Conservation (phyloP, 75 land plant species). For the Selaginella moellendorffii region DNA sequence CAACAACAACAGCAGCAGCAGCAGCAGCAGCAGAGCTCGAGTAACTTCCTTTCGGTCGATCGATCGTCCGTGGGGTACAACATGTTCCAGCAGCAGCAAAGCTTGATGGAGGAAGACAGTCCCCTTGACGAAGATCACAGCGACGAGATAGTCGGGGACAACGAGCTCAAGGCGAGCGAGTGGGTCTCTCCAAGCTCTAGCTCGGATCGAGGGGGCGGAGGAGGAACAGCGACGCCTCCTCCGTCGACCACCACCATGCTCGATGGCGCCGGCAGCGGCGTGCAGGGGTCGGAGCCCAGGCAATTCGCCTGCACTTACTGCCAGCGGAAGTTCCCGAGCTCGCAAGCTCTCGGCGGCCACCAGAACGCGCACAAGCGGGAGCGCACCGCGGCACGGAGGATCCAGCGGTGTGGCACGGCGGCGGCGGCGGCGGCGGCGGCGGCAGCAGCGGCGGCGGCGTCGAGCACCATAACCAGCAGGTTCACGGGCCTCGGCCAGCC, state of each 20-base stretch:
- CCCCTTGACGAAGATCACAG: background rate
- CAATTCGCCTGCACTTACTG: conserved; percentile 49
- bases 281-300: background rate
- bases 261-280: too few relatives aligned
- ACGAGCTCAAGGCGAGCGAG: background rate
- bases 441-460: too few relatives aligned
- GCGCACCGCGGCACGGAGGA: conserved; percentile 30
- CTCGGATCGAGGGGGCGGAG: too few relatives aligned
- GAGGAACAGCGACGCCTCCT: background rate
- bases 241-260: too few relatives aligned
- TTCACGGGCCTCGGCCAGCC: too few relatives aligned
- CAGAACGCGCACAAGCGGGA: conserved; percentile 61
- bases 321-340: conserved; percentile 43
- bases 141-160: background rate
- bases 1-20: background rate
- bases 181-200: background rate
- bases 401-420: conserved; percentile 20
- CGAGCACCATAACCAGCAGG: too few relatives aligned
- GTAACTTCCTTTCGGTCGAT: too few relatives aligned
- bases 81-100: background rate
- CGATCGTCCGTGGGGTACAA: too few relatives aligned
- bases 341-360: conserved; percentile 62
- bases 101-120: background rate
- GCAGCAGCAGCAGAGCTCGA: too few relatives aligned
- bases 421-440: conserved; percentile 4